Conservation (phyloP, 2,329 filamentous ascomycete species). For the Diaporthe helianthi region DNA sequence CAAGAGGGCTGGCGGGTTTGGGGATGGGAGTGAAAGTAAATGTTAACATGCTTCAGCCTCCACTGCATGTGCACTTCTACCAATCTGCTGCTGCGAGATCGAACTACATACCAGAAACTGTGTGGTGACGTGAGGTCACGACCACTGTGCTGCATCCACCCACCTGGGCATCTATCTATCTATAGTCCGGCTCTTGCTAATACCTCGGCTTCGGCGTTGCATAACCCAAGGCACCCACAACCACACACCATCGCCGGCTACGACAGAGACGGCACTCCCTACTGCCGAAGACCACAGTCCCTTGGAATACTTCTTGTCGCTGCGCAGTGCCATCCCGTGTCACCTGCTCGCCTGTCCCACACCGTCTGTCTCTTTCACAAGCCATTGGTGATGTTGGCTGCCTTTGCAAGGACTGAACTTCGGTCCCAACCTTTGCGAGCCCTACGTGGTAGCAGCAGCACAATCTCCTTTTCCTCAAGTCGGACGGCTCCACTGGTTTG, state of each 20-base stretch:
- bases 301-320: constrained; percentile 13
- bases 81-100: not conserved
- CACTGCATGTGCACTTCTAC: not conserved
- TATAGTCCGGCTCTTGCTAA: not conserved
- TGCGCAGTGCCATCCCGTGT: constrained; percentile 9
- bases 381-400: constrained; percentile 46
- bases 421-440: constrained; percentile 39
- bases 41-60: not conserved
- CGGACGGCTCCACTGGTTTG: constrained; percentile 39
- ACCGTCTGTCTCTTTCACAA: constrained; percentile 8
- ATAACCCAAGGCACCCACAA: constrained; percentile 18
- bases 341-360: constrained; percentile 7
- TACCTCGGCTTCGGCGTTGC: constrained; percentile 33
- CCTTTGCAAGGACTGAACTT: constrained; percentile 46
- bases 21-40: not conserved
- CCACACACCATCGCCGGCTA: constrained; percentile 20
- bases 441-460: constrained; percentile 30
- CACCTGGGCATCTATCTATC: not conserved
- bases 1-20: constrained; percentile 1
- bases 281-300: constrained; percentile 27
- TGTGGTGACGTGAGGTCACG: not conserved
- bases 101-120: not conserved
- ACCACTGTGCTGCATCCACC: not conserved
- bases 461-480: constrained; percentile 38
- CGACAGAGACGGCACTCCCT: constrained; percentile 12